phyloP scores from a whole-genome alignment of 192 early-diverging fungal genomes.

The Linderina pennispora region DNA sequence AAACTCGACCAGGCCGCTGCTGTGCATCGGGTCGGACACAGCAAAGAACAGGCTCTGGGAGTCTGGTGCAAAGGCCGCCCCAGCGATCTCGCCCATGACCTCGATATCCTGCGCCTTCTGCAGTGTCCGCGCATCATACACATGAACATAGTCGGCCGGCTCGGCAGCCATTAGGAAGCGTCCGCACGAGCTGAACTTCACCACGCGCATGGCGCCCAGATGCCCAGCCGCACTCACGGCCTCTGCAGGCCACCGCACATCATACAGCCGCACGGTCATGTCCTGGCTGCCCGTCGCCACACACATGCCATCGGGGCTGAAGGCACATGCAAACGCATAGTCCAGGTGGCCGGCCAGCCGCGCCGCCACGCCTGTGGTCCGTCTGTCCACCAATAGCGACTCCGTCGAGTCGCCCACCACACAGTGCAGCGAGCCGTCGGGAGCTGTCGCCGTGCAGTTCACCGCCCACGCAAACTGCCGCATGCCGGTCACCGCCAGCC shows the following conservation, averaged over 20 bases:
- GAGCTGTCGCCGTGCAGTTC: slow-evolving; percentile 29
- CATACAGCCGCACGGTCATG: slow-evolving; percentile 39
- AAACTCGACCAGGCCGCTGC: slow-evolving; percentile 25
- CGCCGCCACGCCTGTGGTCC: slow-evolving; percentile 2
- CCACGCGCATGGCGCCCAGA: slow-evolving; percentile 38
- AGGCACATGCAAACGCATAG: slow-evolving; percentile 34
- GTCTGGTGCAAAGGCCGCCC: slow-evolving; percentile 42
- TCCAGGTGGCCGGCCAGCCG: slow-evolving; percentile 34
- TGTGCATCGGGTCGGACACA: slow-evolving; percentile 34
- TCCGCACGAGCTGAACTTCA: slow-evolving; percentile 35
- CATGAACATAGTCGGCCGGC: slow-evolving; percentile 42
- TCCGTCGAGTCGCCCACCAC: slow-evolving; percentile 38
- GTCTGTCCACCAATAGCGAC: slow-evolving; percentile 24
- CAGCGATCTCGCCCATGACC: slow-evolving; percentile 44
- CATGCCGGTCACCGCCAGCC: not conserved
- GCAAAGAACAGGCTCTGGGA: slow-evolving; percentile 34
- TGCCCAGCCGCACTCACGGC: slow-evolving; percentile 25
- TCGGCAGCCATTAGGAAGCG: slow-evolving; percentile 37
- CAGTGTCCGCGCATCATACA: slow-evolving; percentile 23
- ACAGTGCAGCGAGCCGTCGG: slow-evolving; percentile 20
- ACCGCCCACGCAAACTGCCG: slow-evolving; percentile 30
- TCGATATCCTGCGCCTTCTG: slow-evolving; percentile 26
- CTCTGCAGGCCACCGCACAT: slow-evolving; percentile 33
- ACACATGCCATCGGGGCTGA: slow-evolving; percentile 35
- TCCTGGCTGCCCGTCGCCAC: slow-evolving; percentile 48